phyloP scores from a whole-genome alignment of 1,284 basidiomycete species.

The Anthracocystis panici-leucophaei region DNA sequence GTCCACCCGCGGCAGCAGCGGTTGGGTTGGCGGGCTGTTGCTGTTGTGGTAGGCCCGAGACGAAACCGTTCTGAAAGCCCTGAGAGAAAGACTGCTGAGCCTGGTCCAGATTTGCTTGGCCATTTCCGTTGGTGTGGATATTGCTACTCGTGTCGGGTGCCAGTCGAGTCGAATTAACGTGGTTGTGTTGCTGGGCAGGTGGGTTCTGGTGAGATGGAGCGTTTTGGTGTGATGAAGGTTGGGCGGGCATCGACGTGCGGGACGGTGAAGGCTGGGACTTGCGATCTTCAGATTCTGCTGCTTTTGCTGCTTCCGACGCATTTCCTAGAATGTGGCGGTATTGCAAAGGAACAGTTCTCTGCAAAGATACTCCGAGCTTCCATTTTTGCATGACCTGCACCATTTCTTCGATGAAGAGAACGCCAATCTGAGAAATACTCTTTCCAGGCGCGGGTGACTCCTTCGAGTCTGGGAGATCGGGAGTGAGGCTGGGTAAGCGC shows the following conservation, averaged over 20 bases:
- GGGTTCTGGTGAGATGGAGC: not conserved
- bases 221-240: conserved; percentile 1
- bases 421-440: conserved; percentile 50
- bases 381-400: conserved; percentile 49
- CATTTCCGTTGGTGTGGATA: not conserved
- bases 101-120: conserved; percentile 18
- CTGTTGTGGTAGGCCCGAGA: conserved; percentile 22
- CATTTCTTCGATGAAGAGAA: conserved; percentile 49
- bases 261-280: not conserved
- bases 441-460: conserved; percentile 11
- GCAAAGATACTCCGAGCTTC: conserved; percentile 45
- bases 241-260: not conserved
- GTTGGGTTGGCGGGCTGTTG: not conserved
- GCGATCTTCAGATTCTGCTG: not conserved
- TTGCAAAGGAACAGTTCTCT: conserved; percentile 27
- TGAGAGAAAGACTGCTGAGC: conserved; percentile 26
- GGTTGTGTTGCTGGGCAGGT: conserved; percentile 1
- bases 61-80: conserved; percentile 19
- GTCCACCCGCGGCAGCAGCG: conserved; percentile 4
- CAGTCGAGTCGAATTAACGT: not conserved
- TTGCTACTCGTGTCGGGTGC: not conserved
- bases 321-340: conserved; percentile 22
- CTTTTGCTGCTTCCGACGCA: not conserved
- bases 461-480: conserved; percentile 21
- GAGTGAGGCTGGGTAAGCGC: conserved; percentile 21